Evolutionary conservation across 2,329 filamentous ascomycete genomes (phyloP).

Genomic region (Colletotrichum orchidophilum): DNA sequence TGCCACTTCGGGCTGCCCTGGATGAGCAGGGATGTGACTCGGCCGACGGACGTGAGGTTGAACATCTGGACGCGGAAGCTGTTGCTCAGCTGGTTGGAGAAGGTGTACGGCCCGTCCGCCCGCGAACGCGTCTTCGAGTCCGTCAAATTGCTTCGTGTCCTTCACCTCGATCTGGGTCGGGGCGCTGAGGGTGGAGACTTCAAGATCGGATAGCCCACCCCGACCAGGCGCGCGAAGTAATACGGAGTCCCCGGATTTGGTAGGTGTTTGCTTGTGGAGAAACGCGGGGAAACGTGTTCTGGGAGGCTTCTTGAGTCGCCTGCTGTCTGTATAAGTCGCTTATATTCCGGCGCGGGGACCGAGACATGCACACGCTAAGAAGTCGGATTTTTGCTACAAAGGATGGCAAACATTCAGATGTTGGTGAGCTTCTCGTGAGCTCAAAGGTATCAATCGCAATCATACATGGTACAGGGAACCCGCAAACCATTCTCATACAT

Average conservation of each 20-base stretch:
- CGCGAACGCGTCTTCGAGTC: constrained; percentile 38
- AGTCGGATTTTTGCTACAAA: too few relatives aligned
- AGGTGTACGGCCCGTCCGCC: constrained; percentile 45
- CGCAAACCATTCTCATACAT: too few relatives aligned
- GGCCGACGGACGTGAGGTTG: constrained; percentile 43
- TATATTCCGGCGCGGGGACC: too few relatives aligned
- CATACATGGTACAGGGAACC: too few relatives aligned
- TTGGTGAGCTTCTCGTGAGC: too few relatives aligned
- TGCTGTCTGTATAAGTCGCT: not conserved
- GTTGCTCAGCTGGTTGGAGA: constrained; percentile 41
- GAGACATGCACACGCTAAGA: too few relatives aligned
- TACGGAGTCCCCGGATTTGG: not conserved
- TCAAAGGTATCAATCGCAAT: too few relatives aligned
- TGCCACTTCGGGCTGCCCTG: constrained; percentile 54
- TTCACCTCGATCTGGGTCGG: constrained; percentile 46
- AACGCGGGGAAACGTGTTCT: not conserved
- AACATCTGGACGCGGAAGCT: constrained; percentile 50
- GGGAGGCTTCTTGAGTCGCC: not conserved
- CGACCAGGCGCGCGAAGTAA: not conserved
- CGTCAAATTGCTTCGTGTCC: constrained; percentile 45
- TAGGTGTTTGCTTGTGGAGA: not conserved
- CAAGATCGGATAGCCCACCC: constrained; percentile 43
- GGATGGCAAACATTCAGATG: too few relatives aligned
- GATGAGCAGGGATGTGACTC: constrained; percentile 44
- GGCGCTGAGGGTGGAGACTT: constrained; percentile 37